A percentile compares a stretch with the other conserved stretches of the same genome.
phyloP scores from a whole-genome alignment of 352 stramenopile species.

The Phytophthora hibernalis region DNA sequence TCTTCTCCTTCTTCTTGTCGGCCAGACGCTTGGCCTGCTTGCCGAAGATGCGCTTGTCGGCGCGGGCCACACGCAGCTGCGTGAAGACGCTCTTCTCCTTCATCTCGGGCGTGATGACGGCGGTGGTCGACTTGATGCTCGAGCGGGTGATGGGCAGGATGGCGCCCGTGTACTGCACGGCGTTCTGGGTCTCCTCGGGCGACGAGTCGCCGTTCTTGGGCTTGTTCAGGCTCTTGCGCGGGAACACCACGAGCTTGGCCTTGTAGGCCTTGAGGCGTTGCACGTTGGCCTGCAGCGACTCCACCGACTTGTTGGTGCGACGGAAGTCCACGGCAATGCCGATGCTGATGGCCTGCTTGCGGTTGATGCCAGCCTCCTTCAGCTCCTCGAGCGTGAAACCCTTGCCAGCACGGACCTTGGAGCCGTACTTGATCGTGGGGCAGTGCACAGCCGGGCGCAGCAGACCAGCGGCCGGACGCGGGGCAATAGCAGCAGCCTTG shows the following conservation, averaged over 20 bases:
- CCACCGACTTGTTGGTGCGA: conserved; percentile 97
- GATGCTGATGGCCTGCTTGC: conserved; percentile 96
- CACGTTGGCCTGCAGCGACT: conserved; percentile 97
- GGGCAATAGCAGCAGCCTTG: conserved; percentile 98
- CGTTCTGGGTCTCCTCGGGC: conserved; percentile 91
- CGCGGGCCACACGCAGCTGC: conserved; percentile 84
- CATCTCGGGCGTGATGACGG: conserved; percentile 88
- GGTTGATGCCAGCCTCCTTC: conserved; percentile 97
- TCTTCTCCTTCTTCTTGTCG: conserved; percentile 88
- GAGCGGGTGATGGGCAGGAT: conserved; percentile 85
- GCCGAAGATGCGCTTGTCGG: conserved; percentile 87
- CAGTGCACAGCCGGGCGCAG: conserved; percentile 98
- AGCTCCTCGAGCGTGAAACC: conserved; percentile 99
- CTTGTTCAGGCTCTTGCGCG: conserved; percentile 95
- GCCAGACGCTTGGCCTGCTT: conserved; percentile 91
- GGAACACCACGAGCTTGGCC: conserved; percentile 98
- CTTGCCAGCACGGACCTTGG: conserved; percentile 97
- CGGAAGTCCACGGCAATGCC: conserved; percentile 99
- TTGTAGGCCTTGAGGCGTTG: conserved; percentile 99
- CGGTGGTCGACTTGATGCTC: conserved; percentile 78
- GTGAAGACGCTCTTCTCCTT: conserved; percentile 87
- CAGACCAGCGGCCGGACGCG: conserved; percentile 95
- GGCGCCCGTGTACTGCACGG: conserved; percentile 89
- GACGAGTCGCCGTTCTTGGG: conserved; percentile 95
- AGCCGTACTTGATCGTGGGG: conserved; percentile 98